Evolutionary conservation across 2,329 filamentous ascomycete genomes (phyloP).

Genomic region (Ceratocystiopsis sp.): DNA sequence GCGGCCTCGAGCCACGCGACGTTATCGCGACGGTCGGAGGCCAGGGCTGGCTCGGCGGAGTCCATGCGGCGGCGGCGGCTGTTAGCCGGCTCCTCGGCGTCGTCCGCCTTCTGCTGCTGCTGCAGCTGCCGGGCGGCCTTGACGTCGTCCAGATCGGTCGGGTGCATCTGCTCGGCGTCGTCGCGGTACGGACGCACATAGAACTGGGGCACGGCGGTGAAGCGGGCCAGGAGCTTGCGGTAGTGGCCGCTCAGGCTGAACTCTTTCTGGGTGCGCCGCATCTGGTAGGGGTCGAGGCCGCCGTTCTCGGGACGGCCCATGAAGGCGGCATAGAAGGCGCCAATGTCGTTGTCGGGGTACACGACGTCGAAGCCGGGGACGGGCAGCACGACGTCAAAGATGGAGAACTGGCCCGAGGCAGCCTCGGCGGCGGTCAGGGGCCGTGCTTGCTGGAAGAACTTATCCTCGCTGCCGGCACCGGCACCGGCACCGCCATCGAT

Average conservation of each 20-base stretch:
- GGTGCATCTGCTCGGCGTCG: conserved; percentile 68
- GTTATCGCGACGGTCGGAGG: conserved; percentile 14
- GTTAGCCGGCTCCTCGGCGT: neutral
- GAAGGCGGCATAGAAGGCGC: conserved; percentile 68
- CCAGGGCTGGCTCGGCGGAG: conserved; percentile 1
- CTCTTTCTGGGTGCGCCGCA: conserved; percentile 75
- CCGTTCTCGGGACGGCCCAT: conserved; percentile 72
- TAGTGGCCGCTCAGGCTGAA: conserved; percentile 81
- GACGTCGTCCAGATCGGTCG: conserved; percentile 67
- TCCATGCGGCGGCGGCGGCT: conserved; percentile 12
- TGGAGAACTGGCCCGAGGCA: conserved; percentile 54
- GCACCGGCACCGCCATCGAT: conserved; percentile 16
- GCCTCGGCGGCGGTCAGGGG: conserved; percentile 63
- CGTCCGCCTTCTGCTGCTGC: neutral
- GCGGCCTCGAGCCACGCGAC: conserved; percentile 25
- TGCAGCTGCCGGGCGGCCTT: conserved; percentile 15
- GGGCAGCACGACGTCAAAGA: conserved; percentile 82
- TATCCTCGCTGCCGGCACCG: conserved; percentile 16
- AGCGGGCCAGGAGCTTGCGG: conserved; percentile 62
- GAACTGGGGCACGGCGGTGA: conserved; percentile 46
- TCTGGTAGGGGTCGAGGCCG: conserved; percentile 61
- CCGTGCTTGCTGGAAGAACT: conserved; percentile 40
- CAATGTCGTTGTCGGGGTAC: conserved; percentile 72
- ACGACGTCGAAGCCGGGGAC: conserved; percentile 81
- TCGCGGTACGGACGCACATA: conserved; percentile 54